Percentiles rank a stretch among this genome's conserved stretches.
phyloP scores from a whole-genome alignment of 768 basidiomycete species.

The Lactifluus hygrophoroides region DNA sequence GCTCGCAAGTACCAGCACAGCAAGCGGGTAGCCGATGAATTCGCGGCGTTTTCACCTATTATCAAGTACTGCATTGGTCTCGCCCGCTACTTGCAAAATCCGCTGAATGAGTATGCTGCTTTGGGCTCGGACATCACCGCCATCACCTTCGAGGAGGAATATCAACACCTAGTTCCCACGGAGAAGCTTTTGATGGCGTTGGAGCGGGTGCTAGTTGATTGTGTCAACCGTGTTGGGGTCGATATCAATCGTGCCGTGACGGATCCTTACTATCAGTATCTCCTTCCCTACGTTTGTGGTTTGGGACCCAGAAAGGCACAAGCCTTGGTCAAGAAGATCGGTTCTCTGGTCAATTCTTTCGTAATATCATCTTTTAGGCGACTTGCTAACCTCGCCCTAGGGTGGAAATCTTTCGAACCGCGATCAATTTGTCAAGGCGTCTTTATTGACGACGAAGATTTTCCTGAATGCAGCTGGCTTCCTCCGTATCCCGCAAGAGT shows the following conservation, averaged over 20 bases:
- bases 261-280: conserved; percentile 79
- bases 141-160: conserved; percentile 75
- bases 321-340: conserved; percentile 72
- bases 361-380: neutral
- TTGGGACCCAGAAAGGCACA: conserved; percentile 93
- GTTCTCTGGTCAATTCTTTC: conserved; percentile 47
- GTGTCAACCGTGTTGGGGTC: conserved; percentile 88
- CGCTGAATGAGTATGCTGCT: conserved; percentile 89
- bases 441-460: conserved; percentile 75
- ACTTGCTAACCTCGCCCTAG: conserved; percentile 33
- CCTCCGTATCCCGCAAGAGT: conserved; percentile 76
- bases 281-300: conserved; percentile 87
- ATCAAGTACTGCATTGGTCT: conserved; percentile 92
- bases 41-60: conserved; percentile 62
- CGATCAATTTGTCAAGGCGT: conserved; percentile 76
- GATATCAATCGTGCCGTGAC: conserved; percentile 91
- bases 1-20: conserved; percentile 93
- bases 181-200: conserved; percentile 78
- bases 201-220: conserved; percentile 83
- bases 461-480: conserved; percentile 93
- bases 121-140: conserved; percentile 78
- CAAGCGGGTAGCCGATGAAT: conserved; percentile 76
- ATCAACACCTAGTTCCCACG: conserved; percentile 75
- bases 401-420: conserved; percentile 84
- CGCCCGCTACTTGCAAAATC: conserved; percentile 88